These are phyloP conservation scores for Suillus brevipes DNA, from an alignment of 768 basidiomycete genomes.

Conservation along the genomic window DNA sequence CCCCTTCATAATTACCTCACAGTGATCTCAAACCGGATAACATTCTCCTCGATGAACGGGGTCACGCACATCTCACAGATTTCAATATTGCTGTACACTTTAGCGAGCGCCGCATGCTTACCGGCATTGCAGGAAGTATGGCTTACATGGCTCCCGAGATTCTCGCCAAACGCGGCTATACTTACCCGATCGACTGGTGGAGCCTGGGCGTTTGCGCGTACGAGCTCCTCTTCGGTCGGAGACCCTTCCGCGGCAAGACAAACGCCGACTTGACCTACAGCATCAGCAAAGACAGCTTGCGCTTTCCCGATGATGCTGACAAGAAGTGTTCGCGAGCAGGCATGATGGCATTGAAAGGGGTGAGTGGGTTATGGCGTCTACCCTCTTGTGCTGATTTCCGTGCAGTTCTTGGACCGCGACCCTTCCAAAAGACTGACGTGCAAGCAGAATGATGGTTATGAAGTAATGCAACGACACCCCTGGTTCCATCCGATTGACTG, in stretches of 20 bases:
- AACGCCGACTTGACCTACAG: slow-evolving; percentile 92
- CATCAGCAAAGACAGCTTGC: slow-evolving; percentile 82
- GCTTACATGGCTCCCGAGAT: slow-evolving; percentile 98
- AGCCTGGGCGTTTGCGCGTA: slow-evolving; percentile 92
- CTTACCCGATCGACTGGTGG: slow-evolving; percentile 96
- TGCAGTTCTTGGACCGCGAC: slow-evolving; percentile 86
- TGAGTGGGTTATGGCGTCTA: slow-evolving; percentile 41
- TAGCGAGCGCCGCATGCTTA: slow-evolving; percentile 77
- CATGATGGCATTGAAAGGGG: slow-evolving; percentile 76
- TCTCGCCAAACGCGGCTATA: slow-evolving; percentile 90
- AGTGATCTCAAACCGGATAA: slow-evolving; percentile 98
- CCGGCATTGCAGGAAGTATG: slow-evolving; percentile 96
- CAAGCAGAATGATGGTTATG: slow-evolving; percentile 77
- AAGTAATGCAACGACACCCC: slow-evolving; percentile 73
- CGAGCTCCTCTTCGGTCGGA: slow-evolving; percentile 87
- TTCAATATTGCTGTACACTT: slow-evolving; percentile 99
- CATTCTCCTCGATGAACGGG: slow-evolving; percentile 91
- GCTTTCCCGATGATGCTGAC: slow-evolving; percentile 89
- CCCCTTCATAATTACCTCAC: neutral
- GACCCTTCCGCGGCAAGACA: slow-evolving; percentile 91
- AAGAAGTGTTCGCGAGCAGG: slow-evolving; percentile 75
- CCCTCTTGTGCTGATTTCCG: slow-evolving; percentile 11
- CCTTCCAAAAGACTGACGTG: slow-evolving; percentile 78
- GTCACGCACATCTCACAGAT: slow-evolving; percentile 95
- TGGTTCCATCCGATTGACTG: slow-evolving; percentile 94